Evolutionary conservation across 75 land plant species (phyloP).

Genomic region (Azolla pinnata): DNA sequence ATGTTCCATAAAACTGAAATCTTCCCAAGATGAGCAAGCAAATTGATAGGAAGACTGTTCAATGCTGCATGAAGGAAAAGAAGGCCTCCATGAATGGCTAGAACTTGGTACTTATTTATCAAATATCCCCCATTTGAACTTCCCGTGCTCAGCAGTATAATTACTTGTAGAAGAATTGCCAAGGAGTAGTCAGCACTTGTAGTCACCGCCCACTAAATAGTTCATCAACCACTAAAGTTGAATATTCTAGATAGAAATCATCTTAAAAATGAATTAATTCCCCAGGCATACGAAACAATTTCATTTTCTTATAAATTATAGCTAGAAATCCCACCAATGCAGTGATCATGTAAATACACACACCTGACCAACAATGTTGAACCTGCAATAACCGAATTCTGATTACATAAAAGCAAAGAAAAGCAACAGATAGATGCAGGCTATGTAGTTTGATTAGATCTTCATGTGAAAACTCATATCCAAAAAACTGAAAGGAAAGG

Average conservation of each 20-base stretch:
- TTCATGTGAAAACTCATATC: neutral
- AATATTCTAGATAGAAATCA: neutral
- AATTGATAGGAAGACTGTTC: conserved; percentile 58
- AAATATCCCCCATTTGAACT: conserved; percentile 67
- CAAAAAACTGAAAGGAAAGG: neutral
- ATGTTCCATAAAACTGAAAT: conserved; percentile 71
- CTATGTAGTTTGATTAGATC: too few relatives aligned
- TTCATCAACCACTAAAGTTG: neutral
- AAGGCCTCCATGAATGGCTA: conserved; percentile 60
- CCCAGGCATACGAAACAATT: neutral
- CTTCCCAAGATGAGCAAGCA: conserved; percentile 50
- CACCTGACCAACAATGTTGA: conserved; percentile 88
- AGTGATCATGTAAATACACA: neutral
- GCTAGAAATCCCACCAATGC: neutral
- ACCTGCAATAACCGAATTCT: conserved; percentile 34
- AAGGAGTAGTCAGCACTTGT: conserved; percentile 72
- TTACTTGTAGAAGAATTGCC: conserved; percentile 62
- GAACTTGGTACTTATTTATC: conserved; percentile 55
- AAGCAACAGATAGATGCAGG: too few relatives aligned
- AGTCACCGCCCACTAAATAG: conserved; percentile 71
- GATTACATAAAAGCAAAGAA: neutral
- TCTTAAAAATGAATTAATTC: neutral
- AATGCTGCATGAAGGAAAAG: conserved; percentile 48
- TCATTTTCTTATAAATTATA: too few relatives aligned
- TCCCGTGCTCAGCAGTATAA: conserved; percentile 73